Percentiles rank a stretch among this genome's conserved stretches.
phyloP scores from a whole-genome alignment of 805 yeast genomes.

The Cyberlindnera petersonii region DNA sequence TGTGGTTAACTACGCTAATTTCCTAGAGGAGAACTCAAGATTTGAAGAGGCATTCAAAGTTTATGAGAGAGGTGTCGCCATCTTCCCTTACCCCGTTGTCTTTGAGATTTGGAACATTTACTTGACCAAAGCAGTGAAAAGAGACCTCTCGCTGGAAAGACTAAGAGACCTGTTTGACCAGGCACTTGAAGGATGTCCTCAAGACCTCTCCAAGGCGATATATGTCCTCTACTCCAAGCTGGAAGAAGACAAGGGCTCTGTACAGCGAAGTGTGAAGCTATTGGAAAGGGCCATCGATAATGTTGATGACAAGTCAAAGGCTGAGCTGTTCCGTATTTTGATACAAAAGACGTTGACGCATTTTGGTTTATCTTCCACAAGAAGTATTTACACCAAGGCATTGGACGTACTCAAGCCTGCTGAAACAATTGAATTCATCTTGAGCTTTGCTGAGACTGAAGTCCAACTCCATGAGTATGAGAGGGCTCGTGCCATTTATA shows the following conservation, averaged over 20 bases:
- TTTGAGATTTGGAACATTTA: conserved; percentile 74
- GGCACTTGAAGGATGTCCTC: conserved; percentile 51
- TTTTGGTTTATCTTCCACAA: conserved; percentile 39
- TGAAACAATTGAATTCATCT: conserved; percentile 39
- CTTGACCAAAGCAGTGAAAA: conserved; percentile 45
- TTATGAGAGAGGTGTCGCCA: conserved; percentile 63
- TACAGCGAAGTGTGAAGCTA: conserved; percentile 45
- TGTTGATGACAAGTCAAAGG: conserved; percentile 29
- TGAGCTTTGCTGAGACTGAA: conserved; percentile 59
- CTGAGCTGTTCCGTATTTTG: conserved; percentile 41
- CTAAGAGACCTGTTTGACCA: conserved; percentile 74
- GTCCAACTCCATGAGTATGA: conserved; percentile 43
- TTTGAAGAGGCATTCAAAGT: conserved; percentile 51
- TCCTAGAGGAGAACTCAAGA: conserved; percentile 45
- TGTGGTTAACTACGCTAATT: conserved; percentile 62
- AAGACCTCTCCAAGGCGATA: conserved; percentile 43
- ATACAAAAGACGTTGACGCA: conserved; percentile 37
- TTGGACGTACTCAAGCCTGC: conserved; percentile 43
- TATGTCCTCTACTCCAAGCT: conserved; percentile 54
- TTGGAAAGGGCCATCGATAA: conserved; percentile 39
- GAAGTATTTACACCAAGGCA: conserved; percentile 51
- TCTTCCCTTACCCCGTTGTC: conserved; percentile 57
- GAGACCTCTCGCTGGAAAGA: conserved; percentile 42
- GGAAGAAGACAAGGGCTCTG: conserved; percentile 54
- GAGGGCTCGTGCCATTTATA: conserved; percentile 61